Evolutionary conservation across 768 basidiomycete species (phyloP).

Genomic region (Phaffia tasmanica): DNA sequence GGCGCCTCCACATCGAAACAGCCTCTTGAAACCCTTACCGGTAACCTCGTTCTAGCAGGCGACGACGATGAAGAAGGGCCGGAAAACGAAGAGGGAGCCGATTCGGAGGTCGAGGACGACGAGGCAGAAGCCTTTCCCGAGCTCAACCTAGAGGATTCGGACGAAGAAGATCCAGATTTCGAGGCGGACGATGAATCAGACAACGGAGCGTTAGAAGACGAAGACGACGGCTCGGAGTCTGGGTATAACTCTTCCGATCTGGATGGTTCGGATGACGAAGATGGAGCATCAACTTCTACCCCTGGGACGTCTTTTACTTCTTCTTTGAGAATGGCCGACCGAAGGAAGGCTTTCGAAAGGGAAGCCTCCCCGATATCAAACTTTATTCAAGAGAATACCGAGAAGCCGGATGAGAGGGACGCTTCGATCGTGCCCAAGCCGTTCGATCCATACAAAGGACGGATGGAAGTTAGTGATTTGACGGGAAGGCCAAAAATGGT

Average conservation of each 20-base stretch:
- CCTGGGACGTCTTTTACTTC: slow-evolving; percentile 18
- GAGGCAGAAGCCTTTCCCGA: slow-evolving; percentile 62
- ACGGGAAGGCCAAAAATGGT: slow-evolving; percentile 36
- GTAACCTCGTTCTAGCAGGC: slow-evolving; percentile 23
- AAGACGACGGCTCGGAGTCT: slow-evolving; percentile 35
- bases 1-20: not conserved
- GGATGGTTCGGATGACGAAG: slow-evolving; percentile 33
- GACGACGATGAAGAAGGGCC: slow-evolving; percentile 12
- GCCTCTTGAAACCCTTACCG: slow-evolving; percentile 18
- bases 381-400: slow-evolving; percentile 34
- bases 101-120: slow-evolving; percentile 47
- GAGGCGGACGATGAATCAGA: slow-evolving; percentile 26
- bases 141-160: slow-evolving; percentile 42
- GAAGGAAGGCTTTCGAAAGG: slow-evolving; percentile 11
- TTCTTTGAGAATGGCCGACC: slow-evolving; percentile 29
- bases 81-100: slow-evolving; percentile 19
- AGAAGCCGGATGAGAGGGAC: slow-evolving; percentile 35
- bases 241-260: slow-evolving; percentile 41
- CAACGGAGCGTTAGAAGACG: slow-evolving; percentile 27
- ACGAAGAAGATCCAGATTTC: slow-evolving; percentile 28
- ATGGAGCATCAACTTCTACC: slow-evolving; percentile 26
- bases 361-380: slow-evolving; percentile 26
- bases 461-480: slow-evolving; percentile 31
- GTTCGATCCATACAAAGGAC: slow-evolving; percentile 30
- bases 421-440: slow-evolving; percentile 18